Base-by-base conservation (phyloP, 108 stramenopile species). In the Skeletonema marinoi region DNA sequence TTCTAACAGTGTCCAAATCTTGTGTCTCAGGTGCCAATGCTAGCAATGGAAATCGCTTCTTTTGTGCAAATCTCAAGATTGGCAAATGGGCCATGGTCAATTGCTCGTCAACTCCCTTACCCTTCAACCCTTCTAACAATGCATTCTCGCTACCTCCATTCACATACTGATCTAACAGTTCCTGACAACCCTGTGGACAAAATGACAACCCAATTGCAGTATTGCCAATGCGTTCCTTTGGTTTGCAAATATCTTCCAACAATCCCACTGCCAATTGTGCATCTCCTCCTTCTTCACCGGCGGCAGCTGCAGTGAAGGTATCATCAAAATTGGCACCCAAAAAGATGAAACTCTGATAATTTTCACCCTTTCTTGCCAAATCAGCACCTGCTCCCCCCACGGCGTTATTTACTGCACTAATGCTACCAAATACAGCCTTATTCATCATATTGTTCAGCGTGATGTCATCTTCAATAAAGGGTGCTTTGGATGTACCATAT, bases 401-500 rank as follows among this genome's bases (percentile, higher is more conserved):
- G 14, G 66, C 58, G 17, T 58, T 30, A 29, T 78, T 68, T 9
- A 86, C 78, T 30, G 81, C 78, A 33, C 83, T 79, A 31, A 92
- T 87, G 30, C 82, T 74, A 7, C 93, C 93, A 68, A 88, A 90
- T 7, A 94, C 91, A 30, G 80, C 83, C 80, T 91, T 94, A 66
- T 94, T 90, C 75, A 92, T 82, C 29, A 91, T 80, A 66, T 94
- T 94, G 72, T 94, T 94, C 35, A 94, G 72, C 69, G 89, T 94
- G 59, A 92, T 21, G 0, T 71, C 77, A 65, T 94, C 93, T 25
- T 82, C 78, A 56, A 88, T 54, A 48, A 85, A 75, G 10, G 81
- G 87, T 41, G 71, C 70, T 67, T 94, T 94, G 61, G 82, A 56
- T 6, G 91, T 94, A 8, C 93, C 91, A 1, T 60, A 78, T 1